phyloP scores from a whole-genome alignment of 2,329 filamentous ascomycete species.

The Colletotrichum sp. region DNA sequence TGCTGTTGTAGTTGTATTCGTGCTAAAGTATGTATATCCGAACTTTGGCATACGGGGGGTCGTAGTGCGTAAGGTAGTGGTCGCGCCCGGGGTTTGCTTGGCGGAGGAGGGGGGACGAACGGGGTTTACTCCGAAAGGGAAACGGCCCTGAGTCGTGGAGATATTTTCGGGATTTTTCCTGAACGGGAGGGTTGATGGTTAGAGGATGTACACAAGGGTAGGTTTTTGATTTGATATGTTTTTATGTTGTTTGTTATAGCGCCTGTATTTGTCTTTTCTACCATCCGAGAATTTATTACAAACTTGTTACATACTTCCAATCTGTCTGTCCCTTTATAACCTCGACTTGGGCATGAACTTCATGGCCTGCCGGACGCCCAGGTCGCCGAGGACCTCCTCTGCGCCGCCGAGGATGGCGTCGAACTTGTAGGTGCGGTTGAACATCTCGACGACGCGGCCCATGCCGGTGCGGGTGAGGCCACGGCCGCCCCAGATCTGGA shows the following conservation, averaged over 20 bases:
- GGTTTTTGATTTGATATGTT: not conserved
- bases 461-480: slow-evolving; percentile 83
- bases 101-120: not conserved
- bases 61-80: not conserved
- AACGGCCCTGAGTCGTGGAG: not conserved
- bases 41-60: not conserved
- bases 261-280: not conserved
- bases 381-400: slow-evolving; percentile 81
- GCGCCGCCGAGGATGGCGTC: slow-evolving; percentile 80
- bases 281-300: fast-evolving
- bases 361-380: slow-evolving; percentile 85
- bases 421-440: slow-evolving; percentile 85
- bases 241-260: not conserved
- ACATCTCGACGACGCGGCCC: slow-evolving; percentile 84
- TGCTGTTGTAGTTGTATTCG: not conserved
- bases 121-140: not conserved
- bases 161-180: not conserved
- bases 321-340: slow-evolving; percentile 54
- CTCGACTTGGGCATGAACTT: slow-evolving; percentile 85
- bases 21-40: not conserved
- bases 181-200: not conserved
- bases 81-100: not conserved
- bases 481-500: slow-evolving; percentile 86
- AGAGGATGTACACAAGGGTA: not conserved
- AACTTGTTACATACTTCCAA: fast-evolving